A percentile compares a stretch with the other conserved stretches of the same genome.
Conservation (phyloP, 441 rosid genomes). For the Erodium moschatum region DNA sequence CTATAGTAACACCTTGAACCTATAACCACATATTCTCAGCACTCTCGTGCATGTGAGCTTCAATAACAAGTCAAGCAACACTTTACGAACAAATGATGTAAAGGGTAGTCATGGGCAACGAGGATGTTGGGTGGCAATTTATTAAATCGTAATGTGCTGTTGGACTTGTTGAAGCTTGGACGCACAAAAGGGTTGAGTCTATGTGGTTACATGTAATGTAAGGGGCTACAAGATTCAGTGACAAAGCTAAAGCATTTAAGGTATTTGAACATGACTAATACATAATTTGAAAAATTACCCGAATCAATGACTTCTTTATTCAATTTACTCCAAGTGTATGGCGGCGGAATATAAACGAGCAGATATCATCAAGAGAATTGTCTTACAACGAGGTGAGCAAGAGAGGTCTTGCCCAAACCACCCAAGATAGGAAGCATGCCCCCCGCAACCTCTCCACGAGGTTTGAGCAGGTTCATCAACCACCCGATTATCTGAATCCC, state of each 20-base stretch:
- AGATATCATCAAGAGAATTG: background rate
- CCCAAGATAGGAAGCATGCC: slow-evolving; percentile 3
- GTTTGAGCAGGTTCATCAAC: background rate
- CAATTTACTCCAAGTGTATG: too few relatives aligned
- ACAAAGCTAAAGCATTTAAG: too few relatives aligned
- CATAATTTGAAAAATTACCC: too few relatives aligned
- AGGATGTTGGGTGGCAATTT: background rate
- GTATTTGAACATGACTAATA: too few relatives aligned
- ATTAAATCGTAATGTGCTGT: background rate
- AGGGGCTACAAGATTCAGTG: too few relatives aligned
- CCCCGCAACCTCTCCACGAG: background rate
- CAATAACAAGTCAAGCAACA: background rate
- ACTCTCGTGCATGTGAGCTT: background rate
- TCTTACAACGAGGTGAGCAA: slow-evolving; percentile 9
- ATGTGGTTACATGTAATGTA: slow-evolving; percentile 10
- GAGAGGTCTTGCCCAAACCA: slow-evolving; percentile 16
- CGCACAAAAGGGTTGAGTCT: background rate
- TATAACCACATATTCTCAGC: background rate
- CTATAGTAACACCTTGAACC: background rate
- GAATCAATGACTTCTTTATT: too few relatives aligned
- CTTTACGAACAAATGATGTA: background rate
- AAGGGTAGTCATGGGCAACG: background rate
- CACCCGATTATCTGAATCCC: too few relatives aligned
- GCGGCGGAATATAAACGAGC: too few relatives aligned
- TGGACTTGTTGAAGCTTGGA: background rate